phyloP scores from a whole-genome alignment of 805 yeast species.

The Isabelozyma pseudorhagii region DNA sequence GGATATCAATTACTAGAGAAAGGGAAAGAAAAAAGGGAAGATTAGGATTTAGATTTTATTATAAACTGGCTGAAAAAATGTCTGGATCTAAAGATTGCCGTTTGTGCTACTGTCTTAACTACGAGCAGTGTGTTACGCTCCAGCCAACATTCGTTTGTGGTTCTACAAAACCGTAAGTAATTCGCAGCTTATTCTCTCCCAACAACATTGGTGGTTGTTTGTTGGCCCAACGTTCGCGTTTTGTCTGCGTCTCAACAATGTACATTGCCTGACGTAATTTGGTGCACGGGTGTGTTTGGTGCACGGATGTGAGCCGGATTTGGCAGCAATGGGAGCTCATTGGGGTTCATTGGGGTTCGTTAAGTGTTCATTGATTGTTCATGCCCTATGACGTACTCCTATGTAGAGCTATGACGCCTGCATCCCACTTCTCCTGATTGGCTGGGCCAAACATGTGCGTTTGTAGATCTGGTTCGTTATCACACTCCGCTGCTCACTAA shows the following conservation, averaged over 20 bases:
- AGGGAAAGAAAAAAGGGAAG: not conserved
- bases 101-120: not conserved
- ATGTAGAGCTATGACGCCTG: no score
- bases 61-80: not conserved
- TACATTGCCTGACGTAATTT: not conserved
- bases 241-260: not conserved
- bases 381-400: no score
- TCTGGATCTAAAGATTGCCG: not conserved
- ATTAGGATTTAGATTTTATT: not conserved
- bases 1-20: not conserved
- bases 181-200: not conserved
- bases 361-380: no score
- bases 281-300: not conserved
- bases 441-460: no score
- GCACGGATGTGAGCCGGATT: not conserved
- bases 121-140: not conserved
- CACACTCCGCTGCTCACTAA: no score
- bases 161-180: no score
- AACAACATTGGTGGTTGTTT: not conserved
- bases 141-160: not conserved
- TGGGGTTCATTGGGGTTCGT: no score
- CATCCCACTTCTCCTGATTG: no score
- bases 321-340: no score
- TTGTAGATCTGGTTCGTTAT: no score
- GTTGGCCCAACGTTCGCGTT: not conserved